Percentiles rank a stretch among this genome's conserved stretches.
Conservation (phyloP, 331 rosid genomes). For the Malus hybrid region DNA sequence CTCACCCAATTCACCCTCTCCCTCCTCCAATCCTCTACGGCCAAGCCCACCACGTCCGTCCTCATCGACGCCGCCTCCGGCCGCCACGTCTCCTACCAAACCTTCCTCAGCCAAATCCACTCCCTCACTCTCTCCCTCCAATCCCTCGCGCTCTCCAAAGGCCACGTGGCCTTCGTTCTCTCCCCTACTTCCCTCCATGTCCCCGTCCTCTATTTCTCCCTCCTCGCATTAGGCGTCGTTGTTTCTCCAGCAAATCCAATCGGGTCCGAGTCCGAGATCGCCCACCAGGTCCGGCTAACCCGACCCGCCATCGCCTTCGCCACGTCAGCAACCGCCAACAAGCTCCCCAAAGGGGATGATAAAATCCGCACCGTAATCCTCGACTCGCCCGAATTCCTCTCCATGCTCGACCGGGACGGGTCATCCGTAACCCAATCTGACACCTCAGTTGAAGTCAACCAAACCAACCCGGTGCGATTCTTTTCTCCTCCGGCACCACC, state of each 20-base stretch:
- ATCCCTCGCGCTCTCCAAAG: constrained; percentile 23
- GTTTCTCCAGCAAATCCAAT: constrained; percentile 70
- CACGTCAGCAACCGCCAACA: constrained; percentile 36
- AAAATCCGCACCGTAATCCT: constrained; percentile 15
- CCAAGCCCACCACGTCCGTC: constrained; percentile 18
- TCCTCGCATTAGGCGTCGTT: constrained; percentile 51
- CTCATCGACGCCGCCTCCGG: constrained; percentile 49
- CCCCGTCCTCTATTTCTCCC: constrained; percentile 66
- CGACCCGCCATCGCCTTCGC: constrained; percentile 64
- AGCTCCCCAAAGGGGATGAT: constrained; percentile 25
- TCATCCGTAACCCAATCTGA: background rate
- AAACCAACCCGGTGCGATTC: constrained; percentile 54
- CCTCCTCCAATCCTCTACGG: constrained; percentile 24
- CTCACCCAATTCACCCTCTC: constrained; percentile 39
- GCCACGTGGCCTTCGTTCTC: constrained; percentile 72
- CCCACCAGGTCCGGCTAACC: constrained; percentile 43
- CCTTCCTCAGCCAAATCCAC: constrained; percentile 44
- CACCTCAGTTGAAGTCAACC: constrained; percentile 9
- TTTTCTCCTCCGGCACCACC: constrained; percentile 83
- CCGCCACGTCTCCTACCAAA: constrained; percentile 39
- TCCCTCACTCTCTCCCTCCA: constrained; percentile 30
- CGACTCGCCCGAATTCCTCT: constrained; percentile 58
- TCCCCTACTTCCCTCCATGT: constrained; percentile 48
- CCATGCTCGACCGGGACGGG: constrained; percentile 30
- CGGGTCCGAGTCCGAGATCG: constrained; percentile 48